A percentile compares a stretch with the other conserved stretches of the same genome.
Evolutionary conservation across 2,329 filamentous ascomycete genomes (phyloP).

Genomic region (Verticillium alfalfae): DNA sequence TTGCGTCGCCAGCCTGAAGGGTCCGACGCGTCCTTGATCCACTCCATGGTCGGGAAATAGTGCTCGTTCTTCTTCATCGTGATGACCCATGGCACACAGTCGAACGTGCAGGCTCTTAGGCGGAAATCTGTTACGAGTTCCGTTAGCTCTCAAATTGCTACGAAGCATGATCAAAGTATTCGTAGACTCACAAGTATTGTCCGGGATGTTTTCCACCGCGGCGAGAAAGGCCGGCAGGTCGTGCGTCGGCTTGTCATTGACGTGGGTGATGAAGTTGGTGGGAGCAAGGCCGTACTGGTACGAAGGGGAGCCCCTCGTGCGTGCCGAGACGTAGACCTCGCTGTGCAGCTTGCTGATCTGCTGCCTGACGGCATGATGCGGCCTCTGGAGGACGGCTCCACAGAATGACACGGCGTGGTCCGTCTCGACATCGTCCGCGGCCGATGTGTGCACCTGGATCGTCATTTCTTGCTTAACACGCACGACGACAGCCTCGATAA

Average conservation of each 20-base stretch:
- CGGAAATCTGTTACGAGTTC: conserved; percentile 64
- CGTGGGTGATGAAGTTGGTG: conserved; percentile 95
- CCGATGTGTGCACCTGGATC: conserved; percentile 76
- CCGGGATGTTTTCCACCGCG: conserved; percentile 80
- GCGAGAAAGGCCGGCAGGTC: conserved; percentile 76
- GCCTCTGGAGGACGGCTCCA: conserved; percentile 85
- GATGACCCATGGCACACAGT: conserved; percentile 98
- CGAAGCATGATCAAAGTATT: not conserved
- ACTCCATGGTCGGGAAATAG: conserved; percentile 73
- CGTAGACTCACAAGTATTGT: conserved; percentile 73
- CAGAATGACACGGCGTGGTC: conserved; percentile 91
- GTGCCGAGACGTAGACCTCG: conserved; percentile 90
- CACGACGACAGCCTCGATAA: conserved; percentile 79
- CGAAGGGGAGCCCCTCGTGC: conserved; percentile 74
- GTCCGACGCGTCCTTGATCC: conserved; percentile 57
- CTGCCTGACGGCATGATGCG: conserved; percentile 93
- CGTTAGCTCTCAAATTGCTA: not conserved
- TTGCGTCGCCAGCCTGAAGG: conserved; percentile 58
- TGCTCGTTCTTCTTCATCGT: conserved; percentile 99
- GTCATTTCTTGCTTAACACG: conserved; percentile 75
- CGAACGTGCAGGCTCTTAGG: conserved; percentile 94
- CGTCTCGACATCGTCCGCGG: conserved; percentile 87
- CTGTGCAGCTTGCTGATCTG: conserved; percentile 96
- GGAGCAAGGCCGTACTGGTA: conserved; percentile 90
- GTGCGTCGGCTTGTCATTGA: conserved; percentile 82